A percentile compares a stretch with the other conserved stretches of the same genome.
These are phyloP conservation scores for Fusarium guadeloupense DNA, from an alignment of 2,329 filamentous ascomycete species.

Conservation along the genomic window DNA sequence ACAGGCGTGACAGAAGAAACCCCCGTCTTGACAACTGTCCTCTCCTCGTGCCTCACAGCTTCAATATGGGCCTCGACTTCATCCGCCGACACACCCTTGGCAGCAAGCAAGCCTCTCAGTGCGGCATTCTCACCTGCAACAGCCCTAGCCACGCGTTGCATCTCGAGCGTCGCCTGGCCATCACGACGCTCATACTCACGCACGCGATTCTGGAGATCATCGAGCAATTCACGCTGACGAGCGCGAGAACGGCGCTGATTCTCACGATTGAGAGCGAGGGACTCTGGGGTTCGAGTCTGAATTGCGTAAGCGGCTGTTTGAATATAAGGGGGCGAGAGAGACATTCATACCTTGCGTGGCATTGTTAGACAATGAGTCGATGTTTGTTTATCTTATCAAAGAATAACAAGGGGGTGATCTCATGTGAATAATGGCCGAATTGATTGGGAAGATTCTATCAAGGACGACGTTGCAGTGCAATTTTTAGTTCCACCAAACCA, in stretches of 20 bases:
- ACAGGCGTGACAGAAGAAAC: constrained; percentile 9
- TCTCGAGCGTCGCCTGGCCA: constrained; percentile 55
- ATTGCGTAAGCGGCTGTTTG: background rate
- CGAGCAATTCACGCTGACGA: constrained; percentile 55
- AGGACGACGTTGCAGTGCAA: background rate
- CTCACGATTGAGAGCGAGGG: constrained; percentile 48
- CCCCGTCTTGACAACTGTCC: background rate
- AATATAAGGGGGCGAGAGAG: background rate
- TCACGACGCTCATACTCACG: constrained; percentile 54
- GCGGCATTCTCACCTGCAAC: constrained; percentile 55
- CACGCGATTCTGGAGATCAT: constrained; percentile 53
- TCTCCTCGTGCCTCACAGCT: constrained; percentile 5
- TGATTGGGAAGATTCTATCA: constrained; percentile 1
- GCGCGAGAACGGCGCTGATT: constrained; percentile 59
- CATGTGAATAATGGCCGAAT: background rate
- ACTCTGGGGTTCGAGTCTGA: constrained; percentile 40
- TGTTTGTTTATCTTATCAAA: background rate
- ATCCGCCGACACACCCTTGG: constrained; percentile 26
- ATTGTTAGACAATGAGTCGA: background rate
- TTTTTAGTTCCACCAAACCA: constrained; percentile 16
- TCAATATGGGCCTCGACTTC: constrained; percentile 38
- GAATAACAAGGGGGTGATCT: background rate
- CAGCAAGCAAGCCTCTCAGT: constrained; percentile 46
- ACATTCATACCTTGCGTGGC: constrained; percentile 29
- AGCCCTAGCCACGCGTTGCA: constrained; percentile 57